A percentile compares a stretch with the other conserved stretches of the same genome.
Conservation (phyloP, 2,329 filamentous ascomycete genomes). For the Monilinia vaccinii-corymbosi region DNA sequence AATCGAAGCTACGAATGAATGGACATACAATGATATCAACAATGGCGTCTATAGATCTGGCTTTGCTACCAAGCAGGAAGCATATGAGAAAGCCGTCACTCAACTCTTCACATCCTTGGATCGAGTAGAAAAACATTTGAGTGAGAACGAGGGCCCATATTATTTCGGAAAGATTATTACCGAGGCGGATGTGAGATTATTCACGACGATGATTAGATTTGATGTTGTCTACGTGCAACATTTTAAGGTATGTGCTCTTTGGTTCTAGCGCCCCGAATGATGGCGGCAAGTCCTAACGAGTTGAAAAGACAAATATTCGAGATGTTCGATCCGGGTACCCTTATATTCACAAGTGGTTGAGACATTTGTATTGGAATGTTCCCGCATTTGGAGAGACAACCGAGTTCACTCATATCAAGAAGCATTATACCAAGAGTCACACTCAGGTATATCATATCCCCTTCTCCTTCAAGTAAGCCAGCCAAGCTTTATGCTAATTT, state of each 20-base stretch:
- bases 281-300: background rate
- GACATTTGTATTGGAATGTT: conserved; percentile 58
- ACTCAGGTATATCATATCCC: conserved; percentile 32
- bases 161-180: conserved; percentile 70
- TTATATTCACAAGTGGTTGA: conserved; percentile 55
- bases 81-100: conserved; percentile 67
- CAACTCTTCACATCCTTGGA: conserved; percentile 71
- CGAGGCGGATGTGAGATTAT: conserved; percentile 72
- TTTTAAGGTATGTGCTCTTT: conserved; percentile 62
- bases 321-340: conserved; percentile 41
- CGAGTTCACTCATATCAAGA: conserved; percentile 47
- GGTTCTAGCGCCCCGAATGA: conserved; percentile 23
- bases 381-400: conserved; percentile 46
- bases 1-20: conserved; percentile 71
- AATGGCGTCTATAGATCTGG: conserved; percentile 69
- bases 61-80: conserved; percentile 75
- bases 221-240: conserved; percentile 75
- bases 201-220: conserved; percentile 54
- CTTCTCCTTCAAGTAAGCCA: background rate
- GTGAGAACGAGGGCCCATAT: conserved; percentile 46
- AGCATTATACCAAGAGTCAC: conserved; percentile 87
- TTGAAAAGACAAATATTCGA: conserved; percentile 44
- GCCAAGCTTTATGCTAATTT: conserved; percentile 19
- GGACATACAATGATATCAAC: conserved; percentile 70
- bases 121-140: conserved; percentile 62